Conservation (phyloP, 768 basidiomycete species). For the Pleurotus sapidus region DNA sequence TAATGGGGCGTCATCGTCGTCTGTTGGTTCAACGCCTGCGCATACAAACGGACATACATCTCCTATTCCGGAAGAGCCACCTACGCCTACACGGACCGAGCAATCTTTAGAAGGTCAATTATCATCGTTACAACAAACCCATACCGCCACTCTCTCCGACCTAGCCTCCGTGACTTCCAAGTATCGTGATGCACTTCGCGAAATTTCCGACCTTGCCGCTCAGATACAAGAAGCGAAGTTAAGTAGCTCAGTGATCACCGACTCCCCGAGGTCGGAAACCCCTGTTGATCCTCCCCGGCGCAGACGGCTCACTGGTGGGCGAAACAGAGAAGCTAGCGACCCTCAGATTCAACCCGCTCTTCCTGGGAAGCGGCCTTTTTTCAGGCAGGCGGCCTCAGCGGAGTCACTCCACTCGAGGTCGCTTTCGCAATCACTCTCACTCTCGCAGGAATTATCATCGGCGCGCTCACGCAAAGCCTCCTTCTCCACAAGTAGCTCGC, state of each 20-base stretch:
- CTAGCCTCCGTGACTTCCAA: constrained; percentile 75
- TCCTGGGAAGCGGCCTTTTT: constrained; percentile 72
- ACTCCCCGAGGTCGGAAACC: constrained; percentile 32
- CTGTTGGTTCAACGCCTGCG: constrained; percentile 14
- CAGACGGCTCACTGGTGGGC: constrained; percentile 50
- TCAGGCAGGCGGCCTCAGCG: constrained; percentile 82
- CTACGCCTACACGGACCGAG: constrained; percentile 29
- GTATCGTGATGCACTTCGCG: constrained; percentile 84
- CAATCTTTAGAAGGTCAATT: constrained; percentile 58
- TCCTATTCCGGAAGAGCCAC: constrained; percentile 21
- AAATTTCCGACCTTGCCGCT: constrained; percentile 91
- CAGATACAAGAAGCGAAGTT: constrained; percentile 88
- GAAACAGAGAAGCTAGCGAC: constrained; percentile 49
- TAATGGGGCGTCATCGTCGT: constrained; percentile 19
- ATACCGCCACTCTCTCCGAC: constrained; percentile 76
- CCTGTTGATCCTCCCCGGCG: constrained; percentile 32
- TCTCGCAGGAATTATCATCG: constrained; percentile 95
- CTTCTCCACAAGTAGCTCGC: constrained; percentile 66
- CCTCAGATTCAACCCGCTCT: constrained; percentile 38
- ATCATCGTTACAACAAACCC: constrained; percentile 73
- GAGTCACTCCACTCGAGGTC: constrained; percentile 92
- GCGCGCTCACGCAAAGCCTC: constrained; percentile 83
- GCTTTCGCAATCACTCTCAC: constrained; percentile 91
- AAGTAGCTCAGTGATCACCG: constrained; percentile 41
- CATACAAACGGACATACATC: constrained; percentile 19